Evolutionary conservation across 1,284 basidiomycete species (phyloP), one percentile per base, ranked within the genome.

Genomic region (Ustilago esculenta): DNA sequence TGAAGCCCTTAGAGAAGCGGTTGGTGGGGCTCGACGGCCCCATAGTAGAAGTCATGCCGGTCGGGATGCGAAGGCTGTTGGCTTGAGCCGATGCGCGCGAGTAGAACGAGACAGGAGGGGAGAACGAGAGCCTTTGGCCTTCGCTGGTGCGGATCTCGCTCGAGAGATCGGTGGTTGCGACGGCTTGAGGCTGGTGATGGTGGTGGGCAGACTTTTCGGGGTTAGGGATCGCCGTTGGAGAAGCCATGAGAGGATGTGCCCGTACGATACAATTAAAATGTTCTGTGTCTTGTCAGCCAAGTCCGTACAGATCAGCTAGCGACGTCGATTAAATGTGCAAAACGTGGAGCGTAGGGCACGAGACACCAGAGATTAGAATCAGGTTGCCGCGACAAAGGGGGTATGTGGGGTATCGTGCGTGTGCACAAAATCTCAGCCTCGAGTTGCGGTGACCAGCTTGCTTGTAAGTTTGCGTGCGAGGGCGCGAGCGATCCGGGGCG

Each of bases 131-230:
- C 20, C 52, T 48, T 14, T 53, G 45, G 23, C 56, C 64, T 63
- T 69, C 51, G 47, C 59, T 69, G 46, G 54, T 63, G 44, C 47
- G 59, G 24, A 69, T 67, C 42, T 72, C 66, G 51, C 60, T 46
- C 17, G 64, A 47, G 32, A 70, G 53, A 32, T 64, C 59, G 43
- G 53, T 51, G 23, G 55, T 21, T 1, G 52, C 23, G 17, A 46
- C 27, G 14, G 41, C 29, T 17, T 41, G 46, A 42, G 49, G 55
- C 17, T 55, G 52, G 33, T 46, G 55, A 37, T 50, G 66, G 59
- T 75, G 58, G 39, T 75, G 73, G 23, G 71, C 57, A 48, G 73
- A 75, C 45, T 70, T 73, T 55, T 75, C 61, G 32, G 51, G 46
- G 29, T 75, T 59, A 17, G 73, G 71, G 27, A 75, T 75, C 9